Conservation (phyloP, 1,284 basidiomycete genomes). For the Puccinia novopanici region DNA sequence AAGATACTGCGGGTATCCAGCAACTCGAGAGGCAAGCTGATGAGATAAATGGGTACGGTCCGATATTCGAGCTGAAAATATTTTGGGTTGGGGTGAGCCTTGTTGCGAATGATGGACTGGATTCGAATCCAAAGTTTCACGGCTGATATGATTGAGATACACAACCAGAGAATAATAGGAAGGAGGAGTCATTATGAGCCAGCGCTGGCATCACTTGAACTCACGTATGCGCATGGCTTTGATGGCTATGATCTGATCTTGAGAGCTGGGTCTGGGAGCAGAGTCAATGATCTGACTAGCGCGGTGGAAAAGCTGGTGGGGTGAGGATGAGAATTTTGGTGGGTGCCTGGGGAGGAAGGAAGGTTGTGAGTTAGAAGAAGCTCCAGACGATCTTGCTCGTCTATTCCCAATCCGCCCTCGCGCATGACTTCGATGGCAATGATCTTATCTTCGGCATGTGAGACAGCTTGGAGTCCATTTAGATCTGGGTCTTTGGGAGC, state of each 20-base stretch:
- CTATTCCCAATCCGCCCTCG: constrained; percentile 33
- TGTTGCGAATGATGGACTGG: neutral
- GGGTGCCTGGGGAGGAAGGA: neutral
- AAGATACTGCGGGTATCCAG: constrained; percentile 9
- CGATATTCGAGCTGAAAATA: constrained; percentile 16
- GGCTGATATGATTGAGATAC: neutral
- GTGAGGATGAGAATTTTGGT: neutral
- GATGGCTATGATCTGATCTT: no score
- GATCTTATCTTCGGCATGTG: constrained; percentile 29
- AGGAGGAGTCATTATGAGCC: constrained; percentile 34
- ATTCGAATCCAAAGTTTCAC: constrained; percentile 7
- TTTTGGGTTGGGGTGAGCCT: neutral
- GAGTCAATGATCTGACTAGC: constrained; percentile 17
- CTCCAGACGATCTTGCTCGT: constrained; percentile 9
- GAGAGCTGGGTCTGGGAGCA: no score
- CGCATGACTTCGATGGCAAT: constrained; percentile 27
- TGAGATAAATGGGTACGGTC: constrained; percentile 12
- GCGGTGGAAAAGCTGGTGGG: constrained; percentile 8
- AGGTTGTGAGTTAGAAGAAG: neutral
- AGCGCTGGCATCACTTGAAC: neutral
- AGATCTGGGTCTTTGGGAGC: constrained; percentile 5
- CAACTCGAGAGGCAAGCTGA: constrained; percentile 25
- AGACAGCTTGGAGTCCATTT: constrained; percentile 31
- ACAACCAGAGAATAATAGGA: constrained; percentile 18
- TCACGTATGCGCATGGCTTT: neutral